Base-by-base conservation (phyloP, 345 rosid species). In the Angophora floribunda region DNA sequence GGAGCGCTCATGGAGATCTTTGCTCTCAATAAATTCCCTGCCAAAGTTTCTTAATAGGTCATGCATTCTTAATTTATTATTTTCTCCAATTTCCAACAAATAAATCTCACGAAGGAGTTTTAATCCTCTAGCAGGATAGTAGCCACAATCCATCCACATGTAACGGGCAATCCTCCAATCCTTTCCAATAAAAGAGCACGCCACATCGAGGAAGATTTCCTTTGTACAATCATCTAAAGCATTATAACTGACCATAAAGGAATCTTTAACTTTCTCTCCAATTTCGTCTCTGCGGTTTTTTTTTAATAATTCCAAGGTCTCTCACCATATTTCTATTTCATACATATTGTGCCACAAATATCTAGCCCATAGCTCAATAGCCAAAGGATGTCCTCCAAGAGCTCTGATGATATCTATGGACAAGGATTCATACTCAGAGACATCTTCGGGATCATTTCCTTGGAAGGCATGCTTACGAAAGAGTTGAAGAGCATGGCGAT, bases 131-230 rank as follows among this genome's bases (percentile, higher is more conserved):
- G 5, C 2, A 7, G 88, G 84, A 51, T 26, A 65, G 44, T 47
- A n/a, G 15, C 3, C 41, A 4, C 89, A 87, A 82, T 13, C 89
- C 5, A 28, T 22, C 86, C 89, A 80, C 45, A 78, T 52, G 44
- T 53, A 84, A 36, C 4, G 9, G 15, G 78, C 52, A 82, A 53
- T 44, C 19, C 70, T 57, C 32, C 52, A 24, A 50, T 82, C 45
- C n/a, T 21, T 50, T 52, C 86, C 88, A 5, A 52, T 52, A 78
- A 87, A 80, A 78, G 79, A 90, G 17, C 89, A 90, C 6, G 91
- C 91, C 32, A 90, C 86, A 67, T 88, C 86, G 9, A 90, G 88
- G 22, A 51, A 87, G 19, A 87, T 87, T 32, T 87, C 9, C 7
- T 26, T 21, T 24, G 59, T 26, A 17, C 5, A 6, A 7, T 26